Conservation (phyloP, 164 flowering plant species). For the Sextonia rubra region DNA sequence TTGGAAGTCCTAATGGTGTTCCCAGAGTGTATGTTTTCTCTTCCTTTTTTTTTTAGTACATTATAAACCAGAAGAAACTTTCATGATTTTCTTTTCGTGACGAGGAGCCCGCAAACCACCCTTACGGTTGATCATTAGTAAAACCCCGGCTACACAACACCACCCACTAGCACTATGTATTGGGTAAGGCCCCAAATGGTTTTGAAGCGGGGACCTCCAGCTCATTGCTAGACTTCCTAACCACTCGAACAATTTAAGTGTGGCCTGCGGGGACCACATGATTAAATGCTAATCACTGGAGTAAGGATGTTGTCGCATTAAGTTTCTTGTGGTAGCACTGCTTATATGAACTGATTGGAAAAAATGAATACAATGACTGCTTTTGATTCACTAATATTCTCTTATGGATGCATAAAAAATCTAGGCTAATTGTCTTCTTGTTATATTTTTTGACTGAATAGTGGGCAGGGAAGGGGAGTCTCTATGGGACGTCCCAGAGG, state of each 20-base stretch:
- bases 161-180: no score
- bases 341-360: background rate
- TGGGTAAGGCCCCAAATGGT: no score
- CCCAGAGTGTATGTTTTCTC: slow-evolving; percentile 39
- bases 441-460: slow-evolving; percentile 2
- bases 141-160: no score
- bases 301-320: background rate
- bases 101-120: no score
- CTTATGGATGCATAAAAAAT: background rate
- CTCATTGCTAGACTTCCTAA: no score
- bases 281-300: background rate
- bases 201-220: no score
- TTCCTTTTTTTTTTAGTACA: no score
- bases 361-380: background rate
- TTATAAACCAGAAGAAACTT: background rate
- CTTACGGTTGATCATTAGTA: no score
- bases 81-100: no score
- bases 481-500: slow-evolving; percentile 19
- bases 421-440: background rate
- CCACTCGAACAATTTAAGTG: no score
- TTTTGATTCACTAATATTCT: background rate
- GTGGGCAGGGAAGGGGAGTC: slow-evolving; percentile 20
- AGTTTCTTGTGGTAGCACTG: background rate
- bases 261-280: background rate
- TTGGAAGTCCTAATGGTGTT: slow-evolving; percentile 47